A percentile compares a stretch with the other conserved stretches of the same genome.
phyloP scores from a whole-genome alignment of 768 basidiomycete species.

The Termitomyces sp. region DNA sequence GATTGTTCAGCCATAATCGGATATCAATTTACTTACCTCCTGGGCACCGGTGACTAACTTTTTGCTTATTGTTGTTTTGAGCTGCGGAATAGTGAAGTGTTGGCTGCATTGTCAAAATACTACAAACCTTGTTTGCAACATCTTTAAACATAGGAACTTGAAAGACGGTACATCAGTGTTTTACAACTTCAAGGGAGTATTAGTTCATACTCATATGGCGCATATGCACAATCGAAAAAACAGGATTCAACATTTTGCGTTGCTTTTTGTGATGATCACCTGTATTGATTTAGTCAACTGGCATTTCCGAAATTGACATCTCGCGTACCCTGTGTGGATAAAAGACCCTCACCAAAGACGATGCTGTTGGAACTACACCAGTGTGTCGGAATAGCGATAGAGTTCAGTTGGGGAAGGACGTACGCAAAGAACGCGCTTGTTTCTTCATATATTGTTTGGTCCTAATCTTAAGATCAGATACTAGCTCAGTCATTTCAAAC shows the following conservation, averaged over 20 bases:
- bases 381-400: not conserved
- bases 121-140: constrained; percentile 18
- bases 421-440: constrained; percentile 15
- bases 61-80: constrained; percentile 3
- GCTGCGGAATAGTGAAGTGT: not conserved
- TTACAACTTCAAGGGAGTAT: not conserved
- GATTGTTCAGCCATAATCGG: not conserved
- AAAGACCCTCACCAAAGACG: constrained; percentile 14
- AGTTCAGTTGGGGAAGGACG: not conserved
- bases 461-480: constrained; percentile 1
- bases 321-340: constrained; percentile 14
- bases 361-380: constrained; percentile 4
- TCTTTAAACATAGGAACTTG: constrained; percentile 19
- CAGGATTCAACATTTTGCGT: constrained; percentile 20
- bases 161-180: not conserved
- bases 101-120: not conserved
- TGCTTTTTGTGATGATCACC: constrained; percentile 19
- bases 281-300: not conserved
- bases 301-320: not conserved
- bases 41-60: constrained; percentile 11
- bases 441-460: constrained; percentile 18
- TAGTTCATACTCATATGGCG: constrained; percentile 15
- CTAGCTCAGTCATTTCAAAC: not conserved
- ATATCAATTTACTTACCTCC: constrained; percentile 10
- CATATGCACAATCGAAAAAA: constrained; percentile 22